Conservation (phyloP, 1,139 yeast genomes). For the Ogataea hybrid region DNA sequence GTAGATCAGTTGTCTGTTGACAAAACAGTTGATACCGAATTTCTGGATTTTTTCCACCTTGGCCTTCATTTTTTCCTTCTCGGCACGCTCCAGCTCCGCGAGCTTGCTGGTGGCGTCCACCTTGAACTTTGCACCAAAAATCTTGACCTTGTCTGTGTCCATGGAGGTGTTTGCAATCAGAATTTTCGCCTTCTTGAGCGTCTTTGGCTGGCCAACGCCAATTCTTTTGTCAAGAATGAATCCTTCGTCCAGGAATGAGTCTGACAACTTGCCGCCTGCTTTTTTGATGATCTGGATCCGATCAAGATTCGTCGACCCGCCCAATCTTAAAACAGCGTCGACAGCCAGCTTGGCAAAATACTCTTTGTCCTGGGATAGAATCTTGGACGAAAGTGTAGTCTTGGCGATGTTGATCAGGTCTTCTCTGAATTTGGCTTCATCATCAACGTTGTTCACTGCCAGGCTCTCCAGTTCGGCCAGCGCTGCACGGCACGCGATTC, state of each 20-base stretch:
- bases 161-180: slow-evolving; percentile 93
- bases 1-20: slow-evolving; percentile 93
- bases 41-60: slow-evolving; percentile 87
- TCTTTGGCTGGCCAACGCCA: slow-evolving; percentile 93
- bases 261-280: slow-evolving; percentile 88
- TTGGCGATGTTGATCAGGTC: slow-evolving; percentile 87
- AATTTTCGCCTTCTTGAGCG: slow-evolving; percentile 77
- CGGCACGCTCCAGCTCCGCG: slow-evolving; percentile 96
- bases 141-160: slow-evolving; percentile 97
- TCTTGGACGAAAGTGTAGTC: slow-evolving; percentile 91
- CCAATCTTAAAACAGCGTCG: slow-evolving; percentile 86
- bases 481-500: slow-evolving; percentile 86
- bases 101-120: slow-evolving; percentile 93
- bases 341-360: slow-evolving; percentile 89
- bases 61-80: slow-evolving; percentile 85
- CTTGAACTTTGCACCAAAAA: slow-evolving; percentile 96
- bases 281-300: slow-evolving; percentile 93
- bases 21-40: slow-evolving; percentile 83
- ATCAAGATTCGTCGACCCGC: slow-evolving; percentile 92
- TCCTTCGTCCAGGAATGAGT: slow-evolving; percentile 94
- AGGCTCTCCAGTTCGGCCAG: slow-evolving; percentile 71
- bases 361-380: slow-evolving; percentile 91
- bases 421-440: slow-evolving; percentile 62
- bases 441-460: slow-evolving; percentile 71
- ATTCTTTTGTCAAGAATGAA: slow-evolving; percentile 87